A percentile compares a stretch with the other conserved stretches of the same genome.
phyloP scores from a whole-genome alignment of 805 yeast genomes.

The Scheffersomyces ergatensis region DNA sequence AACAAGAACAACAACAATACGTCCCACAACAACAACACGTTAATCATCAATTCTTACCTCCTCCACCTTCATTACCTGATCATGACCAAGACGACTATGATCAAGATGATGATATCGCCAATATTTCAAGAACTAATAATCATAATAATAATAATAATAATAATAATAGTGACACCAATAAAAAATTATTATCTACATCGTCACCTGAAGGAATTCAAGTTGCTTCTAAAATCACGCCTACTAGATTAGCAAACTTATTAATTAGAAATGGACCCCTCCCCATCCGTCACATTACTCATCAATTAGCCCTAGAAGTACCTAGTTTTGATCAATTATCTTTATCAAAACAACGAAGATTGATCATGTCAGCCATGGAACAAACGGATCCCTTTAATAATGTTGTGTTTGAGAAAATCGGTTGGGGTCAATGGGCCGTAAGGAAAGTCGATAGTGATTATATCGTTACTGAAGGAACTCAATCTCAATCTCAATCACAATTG shows the following conservation, averaged over 20 bases:
- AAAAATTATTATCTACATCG: constrained; percentile 58
- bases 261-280: constrained; percentile 82
- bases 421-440: constrained; percentile 97
- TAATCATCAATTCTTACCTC: not conserved
- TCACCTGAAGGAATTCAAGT: constrained; percentile 88
- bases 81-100: not conserved
- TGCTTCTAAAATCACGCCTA: constrained; percentile 80
- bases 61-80: not conserved
- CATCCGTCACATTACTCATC: constrained; percentile 83
- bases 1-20: not conserved
- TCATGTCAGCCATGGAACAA: constrained; percentile 83
- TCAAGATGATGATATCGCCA: too few relatives aligned
- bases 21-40: not conserved
- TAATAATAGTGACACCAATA: constrained; percentile 1
- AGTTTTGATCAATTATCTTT: constrained; percentile 78
- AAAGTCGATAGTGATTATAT: constrained; percentile 44
- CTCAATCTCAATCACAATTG: not conserved
- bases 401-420: constrained; percentile 88
- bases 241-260: constrained; percentile 67
- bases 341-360: constrained; percentile 85
- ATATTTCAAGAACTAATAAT: not conserved
- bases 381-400: constrained; percentile 61
- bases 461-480: constrained; percentile 45
- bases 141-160: not conserved
- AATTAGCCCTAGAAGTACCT: constrained; percentile 68